Percentiles rank a stretch among this genome's conserved stretches.
phyloP scores from a whole-genome alignment of 208 protist genomes.

The Wallacemonas sp. region DNA sequence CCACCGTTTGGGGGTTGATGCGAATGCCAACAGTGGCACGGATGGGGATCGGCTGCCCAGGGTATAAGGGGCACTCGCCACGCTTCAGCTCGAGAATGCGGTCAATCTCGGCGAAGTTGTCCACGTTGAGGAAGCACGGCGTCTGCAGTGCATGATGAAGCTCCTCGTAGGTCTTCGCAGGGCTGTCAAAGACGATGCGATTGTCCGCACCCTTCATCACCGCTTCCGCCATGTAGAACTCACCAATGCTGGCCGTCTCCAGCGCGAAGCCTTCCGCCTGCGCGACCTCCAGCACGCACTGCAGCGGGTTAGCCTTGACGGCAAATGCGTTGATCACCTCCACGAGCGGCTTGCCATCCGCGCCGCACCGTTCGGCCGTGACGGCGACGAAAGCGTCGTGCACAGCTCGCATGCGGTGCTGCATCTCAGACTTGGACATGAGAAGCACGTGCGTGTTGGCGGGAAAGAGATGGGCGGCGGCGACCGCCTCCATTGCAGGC shows the following conservation, averaged over 20 bases:
- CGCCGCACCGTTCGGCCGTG: neutral
- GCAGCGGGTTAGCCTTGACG: conserved; percentile 65
- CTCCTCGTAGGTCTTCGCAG: conserved; percentile 64
- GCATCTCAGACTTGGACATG: conserved; percentile 38
- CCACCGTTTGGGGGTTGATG: conserved; percentile 69
- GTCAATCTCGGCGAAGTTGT: conserved; percentile 69
- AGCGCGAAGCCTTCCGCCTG: conserved; percentile 37
- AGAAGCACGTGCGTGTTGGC: conserved; percentile 56
- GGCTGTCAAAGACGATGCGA: conserved; percentile 64
- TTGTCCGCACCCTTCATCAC: conserved; percentile 4
- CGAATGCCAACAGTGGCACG: conserved; percentile 54
- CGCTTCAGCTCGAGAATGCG: conserved; percentile 38
- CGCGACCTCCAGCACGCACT: conserved; percentile 35
- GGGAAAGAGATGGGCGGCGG: conserved; percentile 40
- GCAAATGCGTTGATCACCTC: conserved; percentile 59
- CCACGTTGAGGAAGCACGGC: conserved; percentile 66
- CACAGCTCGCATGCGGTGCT: conserved; percentile 37
- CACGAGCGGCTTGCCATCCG: conserved; percentile 4
- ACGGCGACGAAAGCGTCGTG: conserved; percentile 24
- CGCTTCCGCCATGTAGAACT: conserved; percentile 50
- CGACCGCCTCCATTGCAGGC: conserved; percentile 39
- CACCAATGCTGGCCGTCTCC: conserved; percentile 67
- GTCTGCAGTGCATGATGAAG: conserved; percentile 45
- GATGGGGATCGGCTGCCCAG: conserved; percentile 15
- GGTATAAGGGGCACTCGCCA: conserved; percentile 18